These are phyloP conservation scores for Abrus pulchellus DNA, from an alignment of 306 rosid genomes.

Conservation along the genomic window DNA sequence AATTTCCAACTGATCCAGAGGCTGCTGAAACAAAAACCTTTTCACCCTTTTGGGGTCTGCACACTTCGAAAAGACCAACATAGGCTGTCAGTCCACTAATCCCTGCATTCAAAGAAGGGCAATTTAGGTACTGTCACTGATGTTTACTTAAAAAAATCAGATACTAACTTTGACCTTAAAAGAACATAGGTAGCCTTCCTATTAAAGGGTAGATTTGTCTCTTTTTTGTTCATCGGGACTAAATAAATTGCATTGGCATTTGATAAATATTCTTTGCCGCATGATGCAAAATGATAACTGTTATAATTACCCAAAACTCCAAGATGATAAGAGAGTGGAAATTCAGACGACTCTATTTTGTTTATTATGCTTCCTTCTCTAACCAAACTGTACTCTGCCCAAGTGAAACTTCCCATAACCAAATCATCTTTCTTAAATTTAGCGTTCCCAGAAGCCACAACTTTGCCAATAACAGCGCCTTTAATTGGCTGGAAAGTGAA, in stretches of 20 bases:
- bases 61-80: conserved; percentile 68
- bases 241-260: no score
- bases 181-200: no score
- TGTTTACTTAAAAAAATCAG: no score
- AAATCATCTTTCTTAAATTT: conserved; percentile 70
- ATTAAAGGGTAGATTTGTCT: no score
- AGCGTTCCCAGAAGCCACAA: conserved; percentile 62
- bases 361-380: conserved; percentile 54
- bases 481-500: conserved; percentile 51
- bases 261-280: no score
- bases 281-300: no score
- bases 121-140: neutral
- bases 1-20: conserved; percentile 69
- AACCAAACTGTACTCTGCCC: conserved; percentile 71
- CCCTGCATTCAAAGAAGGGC: conserved; percentile 38
- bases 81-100: conserved; percentile 76
- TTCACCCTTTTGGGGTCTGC: conserved; percentile 71
- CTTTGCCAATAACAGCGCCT: conserved; percentile 58
- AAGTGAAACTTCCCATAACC: conserved; percentile 62
- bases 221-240: no score
- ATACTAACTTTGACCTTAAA: no score
- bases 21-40: conserved; percentile 84
- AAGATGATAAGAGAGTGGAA: conserved; percentile 58
- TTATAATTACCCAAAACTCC: conserved; percentile 60
- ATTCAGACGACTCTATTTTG: conserved; percentile 62